Base-by-base conservation (phyloP, 768 basidiomycete species). In the Termitomyces sp. region DNA sequence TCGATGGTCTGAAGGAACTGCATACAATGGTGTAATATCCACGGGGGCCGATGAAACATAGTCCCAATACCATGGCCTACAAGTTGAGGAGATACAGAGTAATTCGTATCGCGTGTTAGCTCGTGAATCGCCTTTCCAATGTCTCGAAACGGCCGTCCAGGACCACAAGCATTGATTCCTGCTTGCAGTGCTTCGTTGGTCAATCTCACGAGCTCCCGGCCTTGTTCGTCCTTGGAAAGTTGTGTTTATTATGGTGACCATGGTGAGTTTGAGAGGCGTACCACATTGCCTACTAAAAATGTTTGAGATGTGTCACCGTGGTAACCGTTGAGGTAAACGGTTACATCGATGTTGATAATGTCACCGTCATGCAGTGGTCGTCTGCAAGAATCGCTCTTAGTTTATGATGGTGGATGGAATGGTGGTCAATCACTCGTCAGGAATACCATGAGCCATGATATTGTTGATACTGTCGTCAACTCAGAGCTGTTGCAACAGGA, bases 271-370 rank as follows among this genome's bases (percentile, higher is more conserved):
- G 43, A 57, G 13, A 66, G 74, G 72, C 69, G 71, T 69, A 92
- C 90, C 16, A 92, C 91, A 35, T 84, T 68, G 40, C 93, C 93
- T 5, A 96, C 85, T 3, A 88, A 71, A 68, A 93, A 94, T 0
- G 89, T 96, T 52, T 80, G 73, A 0, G 92, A 94, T 0, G 93
- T 95, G 64, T 96, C 94, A 1, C 94, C 94, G 63, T 96, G 94
- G 70, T 84, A 93, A 1, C 90, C 88, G 56, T 91, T 72, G n/a
- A 87, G 72, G 68, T 82, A 95, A 8, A 95, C 78, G 1, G 94
- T 95, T 9, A 97, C 71, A 69, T 97, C 94, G 45, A 96, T 77
- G 68, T 94, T 94, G 64, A 97, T 76, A 47, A 97, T 89, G 60
- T 97, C 94, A 0, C 88, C 89, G 47, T 90, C 77, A 67, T 88